These are phyloP conservation scores for Veloboletus limbatus DNA, from an alignment of 1,284 basidiomycete species.

Conservation along the genomic window DNA sequence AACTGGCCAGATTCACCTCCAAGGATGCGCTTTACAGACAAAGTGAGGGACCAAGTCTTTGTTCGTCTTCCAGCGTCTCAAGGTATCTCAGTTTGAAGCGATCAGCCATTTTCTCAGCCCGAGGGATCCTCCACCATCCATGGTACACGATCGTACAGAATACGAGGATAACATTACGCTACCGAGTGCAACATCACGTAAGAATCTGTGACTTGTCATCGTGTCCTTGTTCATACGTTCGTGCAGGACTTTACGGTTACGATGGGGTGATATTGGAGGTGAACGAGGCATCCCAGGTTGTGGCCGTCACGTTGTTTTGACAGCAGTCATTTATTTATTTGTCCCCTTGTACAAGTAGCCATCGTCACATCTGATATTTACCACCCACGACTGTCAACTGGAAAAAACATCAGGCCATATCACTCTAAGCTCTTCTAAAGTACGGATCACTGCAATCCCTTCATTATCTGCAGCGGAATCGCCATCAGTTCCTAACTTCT, in stretches of 20 bases:
- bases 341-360: slow-evolving; percentile 2
- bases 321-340: neutral
- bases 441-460: slow-evolving; percentile 45
- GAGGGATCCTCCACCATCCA: slow-evolving; percentile 68
- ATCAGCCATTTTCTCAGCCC: slow-evolving; percentile 74
- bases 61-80: neutral
- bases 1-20: slow-evolving; percentile 58
- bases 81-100: slow-evolving; percentile 56
- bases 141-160: slow-evolving; percentile 83
- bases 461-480: slow-evolving; percentile 37
- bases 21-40: slow-evolving; percentile 62
- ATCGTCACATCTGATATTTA: slow-evolving; percentile 2
- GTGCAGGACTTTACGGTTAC: slow-evolving; percentile 68
- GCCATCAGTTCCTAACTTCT: slow-evolving; percentile 47
- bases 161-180: slow-evolving; percentile 73
- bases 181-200: slow-evolving; percentile 72
- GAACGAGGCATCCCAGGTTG: slow-evolving; percentile 72
- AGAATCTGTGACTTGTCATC: slow-evolving; percentile 30
- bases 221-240: slow-evolving; percentile 18
- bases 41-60: slow-evolving; percentile 40
- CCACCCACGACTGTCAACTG: slow-evolving; percentile 3
- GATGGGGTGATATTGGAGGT: slow-evolving; percentile 82
- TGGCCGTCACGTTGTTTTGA: slow-evolving; percentile 71
- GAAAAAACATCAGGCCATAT: slow-evolving; percentile 72
- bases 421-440: slow-evolving; percentile 60